Base-by-base conservation (phyloP, 1,284 basidiomycete genomes). In the Malassezia yamatoensis region DNA sequence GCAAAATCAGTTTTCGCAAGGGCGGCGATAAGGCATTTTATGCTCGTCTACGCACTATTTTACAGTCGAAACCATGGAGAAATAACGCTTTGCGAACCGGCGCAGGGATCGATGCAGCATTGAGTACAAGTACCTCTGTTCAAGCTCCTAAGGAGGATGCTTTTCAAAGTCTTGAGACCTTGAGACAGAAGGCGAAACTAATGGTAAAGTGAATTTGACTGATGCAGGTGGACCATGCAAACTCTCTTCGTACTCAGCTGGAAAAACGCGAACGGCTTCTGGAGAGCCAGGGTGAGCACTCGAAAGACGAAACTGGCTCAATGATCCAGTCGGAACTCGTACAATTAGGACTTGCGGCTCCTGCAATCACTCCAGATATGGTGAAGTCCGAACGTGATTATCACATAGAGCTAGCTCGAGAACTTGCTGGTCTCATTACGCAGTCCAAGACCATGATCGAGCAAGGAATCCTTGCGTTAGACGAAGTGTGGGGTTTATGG, bases 401-500 rank as follows among this genome's bases (percentile, higher is more conserved):
- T 82, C 79, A 83, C 51, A 83, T 85, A 20, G 84, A 87, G 61
- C 80, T 96, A 8, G 89, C 89, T 10, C 80, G 81, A 34, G 93
- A 98, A 78, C 80, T 98, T 1, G 85, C 83, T 0, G 77, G 80
- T 1, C 78, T 96, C 2, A 78, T 96, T 13, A 48, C 50, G 13
- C 38, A 10, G 78, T 11, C 21, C 9, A 85, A 41, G 5, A 65
- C 65, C 2, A 41, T 71, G 32, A 59, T 69, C 55, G 74, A 60
- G 61, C 38, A 35, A 8, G 64, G 66, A 11, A 38, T 96, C 15
- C 80, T 96, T 20, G 87, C 85, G 0, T 78, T 96, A 16, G 93
- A 98, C 74, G 90, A 96, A 74, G 86, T 90, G 0, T 98, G 93
- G 93, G 90, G 90, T 41, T 82, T 87, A 1, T 98, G 93, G 93